phyloP scores from a whole-genome alignment of 768 basidiomycete species.

The Clathrus columnatus region DNA sequence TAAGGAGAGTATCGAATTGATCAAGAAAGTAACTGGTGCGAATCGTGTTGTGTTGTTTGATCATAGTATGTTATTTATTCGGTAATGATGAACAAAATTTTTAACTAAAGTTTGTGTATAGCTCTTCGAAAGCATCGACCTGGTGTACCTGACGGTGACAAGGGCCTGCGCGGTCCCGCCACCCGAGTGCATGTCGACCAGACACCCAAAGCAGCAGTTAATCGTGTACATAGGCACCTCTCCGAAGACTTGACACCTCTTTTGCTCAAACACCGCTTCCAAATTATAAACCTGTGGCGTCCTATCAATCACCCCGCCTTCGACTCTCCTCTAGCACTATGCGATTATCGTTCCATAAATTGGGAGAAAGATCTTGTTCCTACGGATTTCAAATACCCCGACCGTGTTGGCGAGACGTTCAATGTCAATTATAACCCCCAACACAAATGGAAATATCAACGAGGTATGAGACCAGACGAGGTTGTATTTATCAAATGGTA shows the following conservation, averaged over 20 bases:
- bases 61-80: constrained; percentile 32
- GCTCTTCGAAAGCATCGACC: constrained; percentile 36
- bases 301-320: constrained; percentile 36
- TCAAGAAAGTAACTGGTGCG: constrained; percentile 34
- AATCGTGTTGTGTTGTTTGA: constrained; percentile 32
- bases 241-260: constrained; percentile 29
- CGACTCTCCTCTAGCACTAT: constrained; percentile 42
- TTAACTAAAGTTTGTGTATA: constrained; percentile 12
- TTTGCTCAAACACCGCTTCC: constrained; percentile 37
- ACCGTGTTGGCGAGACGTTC: constrained; percentile 37
- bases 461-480: constrained; percentile 37
- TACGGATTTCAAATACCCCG: constrained; percentile 32
- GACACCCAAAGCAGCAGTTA: constrained; percentile 27
- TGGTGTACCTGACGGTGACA: constrained; percentile 26
- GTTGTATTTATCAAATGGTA: constrained; percentile 42
- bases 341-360: constrained; percentile 39
- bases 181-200: constrained; percentile 42
- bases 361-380: too few relatives aligned
- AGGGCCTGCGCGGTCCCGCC: constrained; percentile 37
- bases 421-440: constrained; percentile 29
- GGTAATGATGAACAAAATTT: too few relatives aligned
- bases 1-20: constrained; percentile 28
- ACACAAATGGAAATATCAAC: too few relatives aligned
- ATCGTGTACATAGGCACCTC: constrained; percentile 36
- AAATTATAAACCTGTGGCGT: too few relatives aligned